Evolutionary conservation across 768 basidiomycete genomes (phyloP).

Genomic region (Tulasnella sp.): DNA sequence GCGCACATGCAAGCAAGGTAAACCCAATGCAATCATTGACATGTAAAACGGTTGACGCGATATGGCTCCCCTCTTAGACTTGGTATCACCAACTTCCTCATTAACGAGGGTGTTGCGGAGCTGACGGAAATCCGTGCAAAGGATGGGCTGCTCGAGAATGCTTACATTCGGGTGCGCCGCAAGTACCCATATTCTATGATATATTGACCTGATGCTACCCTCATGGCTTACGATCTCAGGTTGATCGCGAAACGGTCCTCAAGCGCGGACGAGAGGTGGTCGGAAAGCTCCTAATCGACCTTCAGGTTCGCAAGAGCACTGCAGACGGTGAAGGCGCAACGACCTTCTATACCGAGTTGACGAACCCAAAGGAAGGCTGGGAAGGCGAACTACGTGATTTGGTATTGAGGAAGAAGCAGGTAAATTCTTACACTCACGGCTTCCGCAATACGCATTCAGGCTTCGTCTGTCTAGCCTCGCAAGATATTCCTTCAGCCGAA

Average conservation of each 20-base stretch:
- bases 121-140: conserved; percentile 55
- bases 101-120: conserved; percentile 52
- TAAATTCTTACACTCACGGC: conserved; percentile 26
- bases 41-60: not conserved
- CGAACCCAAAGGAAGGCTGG: conserved; percentile 61
- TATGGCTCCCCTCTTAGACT: conserved; percentile 37
- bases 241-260: conserved; percentile 61
- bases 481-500: conserved; percentile 78
- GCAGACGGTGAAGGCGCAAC: conserved; percentile 75
- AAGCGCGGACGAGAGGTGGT: conserved; percentile 51
- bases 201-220: too few species aligned
- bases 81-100: conserved; percentile 73
- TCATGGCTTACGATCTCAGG: conserved; percentile 29
- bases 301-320: conserved; percentile 78
- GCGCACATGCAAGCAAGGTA: conserved; percentile 87
- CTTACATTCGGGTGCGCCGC: conserved; percentile 51
- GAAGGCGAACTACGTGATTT: conserved; percentile 63
- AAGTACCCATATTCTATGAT: not conserved
- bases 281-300: conserved; percentile 63
- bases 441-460: not conserved
- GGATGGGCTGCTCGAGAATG: conserved; percentile 49
- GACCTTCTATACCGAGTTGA: conserved; percentile 66
- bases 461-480: conserved; percentile 47
- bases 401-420: conserved; percentile 69
- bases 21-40: conserved; percentile 19